A percentile compares a stretch with the other conserved stretches of the same genome.
These are phyloP conservation scores for Brassica napus DNA, from an alignment of 345 rosid species.

Conservation along the genomic window Da-Ae NC_063437.1:15657501-15658000, in stretches of 20 bases:
- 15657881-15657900: slow-evolving; percentile 54
- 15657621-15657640: neutral
- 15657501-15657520: neutral
- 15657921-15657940: slow-evolving; percentile 64
- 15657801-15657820: slow-evolving; percentile 30
- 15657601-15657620: no score
- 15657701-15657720: neutral
- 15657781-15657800: slow-evolving; percentile 20
- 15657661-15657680: neutral
- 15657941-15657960: slow-evolving; percentile 69
- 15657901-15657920: slow-evolving; percentile 72
- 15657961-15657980: slow-evolving; percentile 73
- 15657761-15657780: slow-evolving; percentile 2
- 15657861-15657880: slow-evolving; percentile 52
- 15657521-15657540: neutral
- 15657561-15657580: neutral
- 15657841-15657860: slow-evolving; percentile 81
- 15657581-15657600: no score
- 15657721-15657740: slow-evolving; percentile 7
- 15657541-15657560: no score
- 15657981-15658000: slow-evolving; percentile 84
- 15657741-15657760: neutral
- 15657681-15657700: neutral
- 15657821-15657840: slow-evolving; percentile 64
- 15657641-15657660: neutral